Conservation (phyloP, 163 green algal species). For the Picocystis sp. region DNA sequence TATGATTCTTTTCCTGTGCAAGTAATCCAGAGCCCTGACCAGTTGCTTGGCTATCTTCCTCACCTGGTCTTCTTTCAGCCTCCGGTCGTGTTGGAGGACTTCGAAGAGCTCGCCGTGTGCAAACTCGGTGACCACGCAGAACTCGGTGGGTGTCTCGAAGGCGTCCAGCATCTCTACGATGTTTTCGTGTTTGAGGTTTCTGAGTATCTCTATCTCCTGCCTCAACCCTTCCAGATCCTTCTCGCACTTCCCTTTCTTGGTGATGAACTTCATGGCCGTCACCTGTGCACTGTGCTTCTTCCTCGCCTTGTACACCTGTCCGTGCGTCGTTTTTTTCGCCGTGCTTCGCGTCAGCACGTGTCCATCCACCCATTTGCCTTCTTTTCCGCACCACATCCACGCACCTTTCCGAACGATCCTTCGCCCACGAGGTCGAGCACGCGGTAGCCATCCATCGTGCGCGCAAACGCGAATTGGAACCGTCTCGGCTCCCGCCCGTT, state of each 20-base stretch:
- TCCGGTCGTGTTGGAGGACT: conserved; percentile 86
- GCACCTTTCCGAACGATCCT: conserved; percentile 89
- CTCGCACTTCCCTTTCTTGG: conserved; percentile 90
- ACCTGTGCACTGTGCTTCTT: conserved; percentile 77
- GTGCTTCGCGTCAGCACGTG: no score
- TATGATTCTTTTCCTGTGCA: conserved; percentile 93
- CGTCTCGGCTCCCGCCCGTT: no score
- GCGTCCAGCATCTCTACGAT: conserved; percentile 97
- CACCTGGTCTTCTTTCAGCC: conserved; percentile 66
- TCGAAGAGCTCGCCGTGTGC: conserved; percentile 75
- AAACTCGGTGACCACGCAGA: conserved; percentile 78
- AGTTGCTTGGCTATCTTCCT: conserved; percentile 77
- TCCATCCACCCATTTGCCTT: no score
- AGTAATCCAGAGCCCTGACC: conserved; percentile 76
- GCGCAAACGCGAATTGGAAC: not conserved
- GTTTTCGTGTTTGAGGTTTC: conserved; percentile 79
- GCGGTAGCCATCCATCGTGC: conserved; percentile 28
- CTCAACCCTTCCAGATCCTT: conserved; percentile 84
- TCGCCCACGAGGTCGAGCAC: conserved; percentile 79
- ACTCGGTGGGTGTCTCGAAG: conserved; percentile 94
- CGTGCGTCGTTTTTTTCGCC: no score
- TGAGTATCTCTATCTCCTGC: conserved; percentile 96
- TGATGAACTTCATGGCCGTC: conserved; percentile 97
- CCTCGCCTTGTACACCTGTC: conserved; percentile 87
- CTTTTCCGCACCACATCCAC: not conserved